Conservation (phyloP, 2,329 filamentous ascomycete species). For the Hymenoscyphus fructigenus region DNA sequence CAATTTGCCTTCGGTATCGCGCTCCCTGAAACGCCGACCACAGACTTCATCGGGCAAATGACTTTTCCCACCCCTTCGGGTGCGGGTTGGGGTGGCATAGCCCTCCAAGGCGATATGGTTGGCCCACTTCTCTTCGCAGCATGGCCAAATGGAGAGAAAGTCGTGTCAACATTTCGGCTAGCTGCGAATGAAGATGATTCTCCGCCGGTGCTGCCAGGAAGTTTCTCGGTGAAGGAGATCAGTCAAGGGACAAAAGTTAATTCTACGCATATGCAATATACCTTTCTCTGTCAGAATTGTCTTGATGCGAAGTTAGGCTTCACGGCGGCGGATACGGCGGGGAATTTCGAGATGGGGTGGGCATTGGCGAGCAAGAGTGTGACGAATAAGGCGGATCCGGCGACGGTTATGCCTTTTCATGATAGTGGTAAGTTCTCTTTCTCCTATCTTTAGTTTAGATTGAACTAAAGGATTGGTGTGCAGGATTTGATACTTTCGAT, state of each 20-base stretch:
- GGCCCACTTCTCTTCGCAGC: conserved; percentile 45
- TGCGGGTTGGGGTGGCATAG: conserved; percentile 48
- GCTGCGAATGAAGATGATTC: conserved; percentile 40
- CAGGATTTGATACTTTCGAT: neutral
- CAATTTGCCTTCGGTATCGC: conserved; percentile 45
- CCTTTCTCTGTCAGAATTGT: conserved; percentile 46
- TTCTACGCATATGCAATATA: conserved; percentile 44
- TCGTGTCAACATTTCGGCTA: conserved; percentile 46
- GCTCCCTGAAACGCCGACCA: conserved; percentile 41
- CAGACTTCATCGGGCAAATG: conserved; percentile 49
- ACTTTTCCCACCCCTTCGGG: conserved; percentile 40
- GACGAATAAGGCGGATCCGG: conserved; percentile 26
- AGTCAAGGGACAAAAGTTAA: conserved; percentile 45
- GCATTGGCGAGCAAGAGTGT: conserved; percentile 35
- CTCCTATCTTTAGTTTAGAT: too few species aligned
- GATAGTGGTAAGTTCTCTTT: conserved; percentile 28
- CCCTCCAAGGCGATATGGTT: conserved; percentile 46
- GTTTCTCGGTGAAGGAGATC: conserved; percentile 43
- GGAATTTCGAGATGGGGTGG: conserved; percentile 40
- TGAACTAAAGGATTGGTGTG: neutral
- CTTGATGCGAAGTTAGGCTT: conserved; percentile 36
- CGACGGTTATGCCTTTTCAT: conserved; percentile 35
- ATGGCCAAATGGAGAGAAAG: conserved; percentile 43
- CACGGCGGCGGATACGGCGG: conserved; percentile 22
- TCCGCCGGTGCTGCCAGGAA: conserved; percentile 31